Percentiles rank a stretch among this genome's conserved stretches.
Evolutionary conservation across 2,329 filamentous ascomycete genomes (phyloP).

Genomic region (Parastagonospora nodorum): DNA sequence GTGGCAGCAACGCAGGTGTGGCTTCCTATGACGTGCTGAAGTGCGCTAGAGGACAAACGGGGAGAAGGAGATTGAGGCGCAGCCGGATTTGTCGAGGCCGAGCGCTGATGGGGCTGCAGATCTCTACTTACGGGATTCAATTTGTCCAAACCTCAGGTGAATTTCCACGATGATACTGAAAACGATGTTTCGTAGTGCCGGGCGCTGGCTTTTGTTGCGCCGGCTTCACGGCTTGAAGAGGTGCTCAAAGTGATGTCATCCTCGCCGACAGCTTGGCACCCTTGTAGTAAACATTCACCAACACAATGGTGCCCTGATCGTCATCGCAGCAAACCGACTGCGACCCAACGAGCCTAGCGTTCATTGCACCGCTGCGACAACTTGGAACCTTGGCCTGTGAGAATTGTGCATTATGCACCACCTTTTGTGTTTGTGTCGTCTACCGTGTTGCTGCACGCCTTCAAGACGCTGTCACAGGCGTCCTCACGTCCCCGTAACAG

Average conservation of each 20-base stretch:
- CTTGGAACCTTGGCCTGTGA: slow-evolving; percentile 4
- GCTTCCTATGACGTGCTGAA: slow-evolving; percentile 25
- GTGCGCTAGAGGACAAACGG: slow-evolving; percentile 11
- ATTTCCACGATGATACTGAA: slow-evolving; percentile 1
- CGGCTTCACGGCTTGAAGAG: not conserved
- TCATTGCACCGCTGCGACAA: slow-evolving; percentile 8
- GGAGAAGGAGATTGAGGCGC: slow-evolving; percentile 15
- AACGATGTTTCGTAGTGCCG: not conserved
- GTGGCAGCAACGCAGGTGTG: slow-evolving; percentile 13
- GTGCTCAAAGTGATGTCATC: slow-evolving; percentile 21
- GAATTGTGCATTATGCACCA: slow-evolving; percentile 1
- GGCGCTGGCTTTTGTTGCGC: not conserved
- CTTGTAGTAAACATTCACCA: slow-evolving; percentile 6
- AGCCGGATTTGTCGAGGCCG: slow-evolving; percentile 17
- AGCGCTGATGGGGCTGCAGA: slow-evolving; percentile 20
- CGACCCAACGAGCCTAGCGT: slow-evolving; percentile 7
- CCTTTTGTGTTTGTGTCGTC: slow-evolving; percentile 2
- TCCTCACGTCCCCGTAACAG: not conserved
- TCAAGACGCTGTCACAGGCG: not conserved
- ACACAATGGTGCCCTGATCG: slow-evolving; percentile 4
- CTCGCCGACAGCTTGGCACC: slow-evolving; percentile 5
- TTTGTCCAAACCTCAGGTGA: not conserved
- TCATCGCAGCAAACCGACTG: slow-evolving; percentile 17
- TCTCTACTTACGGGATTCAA: slow-evolving; percentile 7
- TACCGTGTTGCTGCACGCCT: slow-evolving; percentile 1